phyloP scores from a whole-genome alignment of 2,329 filamentous ascomycete species.

The Thelonectria rubi region DNA sequence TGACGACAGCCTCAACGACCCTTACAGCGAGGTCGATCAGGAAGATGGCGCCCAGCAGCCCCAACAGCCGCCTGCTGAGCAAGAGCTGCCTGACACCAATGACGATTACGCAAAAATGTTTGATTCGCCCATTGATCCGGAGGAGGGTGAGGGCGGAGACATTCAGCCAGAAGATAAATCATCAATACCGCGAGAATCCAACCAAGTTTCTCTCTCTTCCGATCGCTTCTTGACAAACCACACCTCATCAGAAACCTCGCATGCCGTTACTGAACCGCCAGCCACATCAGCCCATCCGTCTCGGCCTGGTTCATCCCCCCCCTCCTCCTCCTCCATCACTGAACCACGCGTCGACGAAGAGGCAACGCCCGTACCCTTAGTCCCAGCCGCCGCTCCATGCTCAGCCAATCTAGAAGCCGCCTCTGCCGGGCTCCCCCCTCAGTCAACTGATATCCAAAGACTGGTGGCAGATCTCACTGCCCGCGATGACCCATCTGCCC shows the following conservation, averaged over 20 bases:
- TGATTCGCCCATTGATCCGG: conserved; percentile 56
- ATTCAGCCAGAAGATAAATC: conserved; percentile 54
- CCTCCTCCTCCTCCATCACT: conserved; percentile 43
- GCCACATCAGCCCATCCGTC: conserved; percentile 38
- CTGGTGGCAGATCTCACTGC: conserved; percentile 54
- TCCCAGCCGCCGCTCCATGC: conserved; percentile 38
- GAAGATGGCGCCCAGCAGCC: conserved; percentile 38
- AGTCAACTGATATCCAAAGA: conserved; percentile 51
- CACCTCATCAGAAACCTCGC: conserved; percentile 43
- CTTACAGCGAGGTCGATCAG: conserved; percentile 54
- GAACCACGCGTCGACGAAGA: conserved; percentile 41
- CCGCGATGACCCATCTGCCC: conserved; percentile 44
- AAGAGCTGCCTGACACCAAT: conserved; percentile 48
- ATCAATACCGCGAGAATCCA: conserved; percentile 54
- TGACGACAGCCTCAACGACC: conserved; percentile 59
- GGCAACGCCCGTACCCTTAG: conserved; percentile 33
- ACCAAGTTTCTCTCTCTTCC: conserved; percentile 52
- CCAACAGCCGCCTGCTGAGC: conserved; percentile 42
- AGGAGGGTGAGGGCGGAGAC: conserved; percentile 49
- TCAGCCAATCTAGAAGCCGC: conserved; percentile 43
- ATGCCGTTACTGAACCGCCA: conserved; percentile 46
- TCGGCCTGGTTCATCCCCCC: conserved; percentile 37
- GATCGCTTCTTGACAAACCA: conserved; percentile 50
- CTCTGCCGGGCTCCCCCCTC: conserved; percentile 42
- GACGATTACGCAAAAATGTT: conserved; percentile 63